Conservation (phyloP, 192 early-diverging fungal species). For the Backusella mclennaniae region DNA sequence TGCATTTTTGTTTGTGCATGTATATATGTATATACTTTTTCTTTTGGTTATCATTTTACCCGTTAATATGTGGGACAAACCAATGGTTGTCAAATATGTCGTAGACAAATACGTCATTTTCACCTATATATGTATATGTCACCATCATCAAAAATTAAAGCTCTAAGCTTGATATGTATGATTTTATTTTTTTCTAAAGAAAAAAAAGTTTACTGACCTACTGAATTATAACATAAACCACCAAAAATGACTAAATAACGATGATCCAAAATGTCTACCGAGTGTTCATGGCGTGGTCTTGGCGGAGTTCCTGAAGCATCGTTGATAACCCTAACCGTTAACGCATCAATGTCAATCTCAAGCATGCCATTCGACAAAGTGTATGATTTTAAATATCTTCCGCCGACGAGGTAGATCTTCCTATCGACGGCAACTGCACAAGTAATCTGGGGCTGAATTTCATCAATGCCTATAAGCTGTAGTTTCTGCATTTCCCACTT, state of each 20-base stretch:
- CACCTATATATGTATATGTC: slow-evolving; percentile 12
- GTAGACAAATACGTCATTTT: slow-evolving; percentile 38
- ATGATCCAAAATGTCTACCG: slow-evolving; percentile 22
- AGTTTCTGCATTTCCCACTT: slow-evolving; percentile 19
- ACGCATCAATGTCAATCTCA: slow-evolving; percentile 14
- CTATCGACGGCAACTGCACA: slow-evolving; percentile 10
- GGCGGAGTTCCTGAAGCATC: slow-evolving; percentile 21
- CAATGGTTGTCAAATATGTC: slow-evolving; percentile 29
- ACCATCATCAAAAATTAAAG: background rate
- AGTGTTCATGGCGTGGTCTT: slow-evolving; percentile 35
- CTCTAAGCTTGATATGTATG: background rate
- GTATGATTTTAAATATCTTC: slow-evolving; percentile 24
- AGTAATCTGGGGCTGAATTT: slow-evolving; percentile 23
- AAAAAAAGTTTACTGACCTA: slow-evolving; percentile 14
- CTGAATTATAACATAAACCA: slow-evolving; percentile 35
- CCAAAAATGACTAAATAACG: slow-evolving; percentile 37
- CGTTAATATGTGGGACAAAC: slow-evolving; percentile 27
- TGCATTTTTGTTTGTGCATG: background rate
- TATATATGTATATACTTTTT: background rate
- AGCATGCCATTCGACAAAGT: slow-evolving; percentile 23
- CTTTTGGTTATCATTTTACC: slow-evolving; percentile 12
- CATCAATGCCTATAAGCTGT: background rate
- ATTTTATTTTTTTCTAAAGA: background rate
- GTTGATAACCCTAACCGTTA: slow-evolving; percentile 12
- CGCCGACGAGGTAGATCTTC: slow-evolving; percentile 30